Evolutionary conservation across 2,329 filamentous ascomycete genomes (phyloP).

Genomic region (Neobulgaria alba): DNA sequence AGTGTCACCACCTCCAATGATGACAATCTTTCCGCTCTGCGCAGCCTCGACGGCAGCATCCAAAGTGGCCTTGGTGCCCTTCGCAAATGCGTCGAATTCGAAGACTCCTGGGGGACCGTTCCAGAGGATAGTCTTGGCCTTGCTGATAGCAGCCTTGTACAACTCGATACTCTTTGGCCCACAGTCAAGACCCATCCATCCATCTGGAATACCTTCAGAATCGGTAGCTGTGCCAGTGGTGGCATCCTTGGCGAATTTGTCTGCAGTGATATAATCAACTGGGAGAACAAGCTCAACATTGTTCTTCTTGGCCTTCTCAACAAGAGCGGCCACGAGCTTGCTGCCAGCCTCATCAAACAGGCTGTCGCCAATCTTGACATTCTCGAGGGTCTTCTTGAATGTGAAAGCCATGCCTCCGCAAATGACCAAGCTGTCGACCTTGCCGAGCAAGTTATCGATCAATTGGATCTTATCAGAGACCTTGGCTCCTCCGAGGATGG

Average conservation of each 20-base stretch:
- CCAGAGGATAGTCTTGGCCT: constrained; percentile 96
- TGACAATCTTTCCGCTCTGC: constrained; percentile 84
- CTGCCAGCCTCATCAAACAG: constrained; percentile 90
- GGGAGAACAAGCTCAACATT: constrained; percentile 92
- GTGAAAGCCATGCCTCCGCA: constrained; percentile 99
- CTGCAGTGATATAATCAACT: constrained; percentile 89
- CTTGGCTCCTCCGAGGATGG: constrained; percentile 96
- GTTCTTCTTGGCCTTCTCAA: constrained; percentile 95
- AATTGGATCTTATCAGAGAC: constrained; percentile 99
- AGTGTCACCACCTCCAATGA: constrained; percentile 97
- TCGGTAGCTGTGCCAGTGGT: constrained; percentile 76
- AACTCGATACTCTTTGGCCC: constrained; percentile 81
- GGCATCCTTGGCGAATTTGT: constrained; percentile 87
- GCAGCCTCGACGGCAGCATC: constrained; percentile 79
- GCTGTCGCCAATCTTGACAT: constrained; percentile 79
- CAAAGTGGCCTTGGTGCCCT: constrained; percentile 84
- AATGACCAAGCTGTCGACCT: constrained; percentile 94
- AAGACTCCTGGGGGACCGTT: constrained; percentile 97
- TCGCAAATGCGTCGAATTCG: constrained; percentile 90
- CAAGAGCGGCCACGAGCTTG: constrained; percentile 80
- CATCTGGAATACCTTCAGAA: constrained; percentile 82
- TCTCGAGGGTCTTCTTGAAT: constrained; percentile 98
- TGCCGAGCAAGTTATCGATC: constrained; percentile 96
- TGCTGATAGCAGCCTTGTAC: constrained; percentile 78
- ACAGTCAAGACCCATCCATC: constrained; percentile 97